phyloP scores from a whole-genome alignment of 495 filamentous ascomycete species.

The Aspergillus sparsus region DNA sequence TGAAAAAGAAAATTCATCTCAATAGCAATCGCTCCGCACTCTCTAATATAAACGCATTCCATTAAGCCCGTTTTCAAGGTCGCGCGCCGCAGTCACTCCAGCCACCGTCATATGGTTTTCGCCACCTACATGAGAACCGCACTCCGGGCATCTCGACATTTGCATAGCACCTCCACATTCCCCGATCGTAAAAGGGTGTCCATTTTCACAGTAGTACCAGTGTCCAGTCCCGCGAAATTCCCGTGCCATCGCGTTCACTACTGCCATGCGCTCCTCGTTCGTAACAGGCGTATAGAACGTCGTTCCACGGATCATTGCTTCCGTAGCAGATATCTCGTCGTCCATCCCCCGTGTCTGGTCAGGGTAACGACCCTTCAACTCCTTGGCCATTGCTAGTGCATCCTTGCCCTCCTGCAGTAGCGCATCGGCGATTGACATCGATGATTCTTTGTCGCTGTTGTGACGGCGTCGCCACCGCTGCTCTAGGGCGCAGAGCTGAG shows the following conservation, averaged over 20 bases:
- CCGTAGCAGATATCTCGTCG: constrained; percentile 21
- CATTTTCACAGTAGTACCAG: constrained; percentile 69
- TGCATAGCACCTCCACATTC: constrained; percentile 74
- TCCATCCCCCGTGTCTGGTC: constrained; percentile 14
- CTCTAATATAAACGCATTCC: constrained; percentile 4
- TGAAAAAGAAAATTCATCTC: too few relatives aligned
- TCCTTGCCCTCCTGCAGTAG: constrained; percentile 27
- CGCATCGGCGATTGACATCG: constrained; percentile 12
- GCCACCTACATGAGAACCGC: constrained; percentile 56
- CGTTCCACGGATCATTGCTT: constrained; percentile 18
- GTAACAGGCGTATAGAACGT: constrained; percentile 48
- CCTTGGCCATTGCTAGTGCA: constrained; percentile 31
- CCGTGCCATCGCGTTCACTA: constrained; percentile 53
- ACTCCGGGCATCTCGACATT: constrained; percentile 64
- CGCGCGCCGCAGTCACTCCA: constrained; percentile 13
- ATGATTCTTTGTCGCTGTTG: neutral
- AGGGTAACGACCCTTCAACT: constrained; percentile 8
- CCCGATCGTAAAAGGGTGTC: constrained; percentile 70
- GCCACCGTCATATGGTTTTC: constrained; percentile 12
- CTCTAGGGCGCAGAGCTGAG: constrained; percentile 41
- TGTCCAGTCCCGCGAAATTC: constrained; percentile 60
- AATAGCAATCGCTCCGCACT: too few relatives aligned
- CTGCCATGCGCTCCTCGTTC: constrained; percentile 46
- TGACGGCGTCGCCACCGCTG: constrained; percentile 16
- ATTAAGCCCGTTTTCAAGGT: constrained; percentile 11